These are phyloP conservation scores for Benincasa hispida DNA, from an alignment of 306 rosid genomes.

Conservation along the genomic window DNA sequence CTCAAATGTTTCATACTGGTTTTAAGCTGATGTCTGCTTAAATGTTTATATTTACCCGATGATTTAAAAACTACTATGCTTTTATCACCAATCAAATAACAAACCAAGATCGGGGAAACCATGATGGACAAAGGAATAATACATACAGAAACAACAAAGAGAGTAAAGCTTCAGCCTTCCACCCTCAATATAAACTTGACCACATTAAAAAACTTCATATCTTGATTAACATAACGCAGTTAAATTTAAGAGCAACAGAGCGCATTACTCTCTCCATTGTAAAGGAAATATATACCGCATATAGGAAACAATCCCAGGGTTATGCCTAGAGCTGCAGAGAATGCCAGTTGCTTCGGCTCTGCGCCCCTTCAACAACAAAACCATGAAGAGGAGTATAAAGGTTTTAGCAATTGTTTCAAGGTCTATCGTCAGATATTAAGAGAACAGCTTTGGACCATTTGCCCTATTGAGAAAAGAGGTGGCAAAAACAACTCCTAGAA, in stretches of 20 bases:
- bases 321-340: conserved; percentile 80
- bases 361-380: conserved; percentile 52
- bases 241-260: background rate
- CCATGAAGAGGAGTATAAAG: conserved; percentile 4
- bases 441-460: background rate
- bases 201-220: background rate
- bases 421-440: background rate
- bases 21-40: background rate
- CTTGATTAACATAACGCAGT: background rate
- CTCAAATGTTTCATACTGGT: background rate
- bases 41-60: background rate
- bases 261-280: background rate
- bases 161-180: background rate
- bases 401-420: background rate
- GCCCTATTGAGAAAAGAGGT: background rate
- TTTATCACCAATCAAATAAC: background rate
- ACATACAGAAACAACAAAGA: background rate
- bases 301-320: conserved; percentile 86
- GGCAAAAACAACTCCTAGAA: background rate
- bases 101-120: background rate
- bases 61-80: background rate
- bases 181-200: background rate
- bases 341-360: conserved; percentile 75
- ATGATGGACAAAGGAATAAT: background rate
- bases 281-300: conserved; percentile 37